phyloP scores from a whole-genome alignment of 306 rosid genomes.

The Pachyrhizus erosus region DNA sequence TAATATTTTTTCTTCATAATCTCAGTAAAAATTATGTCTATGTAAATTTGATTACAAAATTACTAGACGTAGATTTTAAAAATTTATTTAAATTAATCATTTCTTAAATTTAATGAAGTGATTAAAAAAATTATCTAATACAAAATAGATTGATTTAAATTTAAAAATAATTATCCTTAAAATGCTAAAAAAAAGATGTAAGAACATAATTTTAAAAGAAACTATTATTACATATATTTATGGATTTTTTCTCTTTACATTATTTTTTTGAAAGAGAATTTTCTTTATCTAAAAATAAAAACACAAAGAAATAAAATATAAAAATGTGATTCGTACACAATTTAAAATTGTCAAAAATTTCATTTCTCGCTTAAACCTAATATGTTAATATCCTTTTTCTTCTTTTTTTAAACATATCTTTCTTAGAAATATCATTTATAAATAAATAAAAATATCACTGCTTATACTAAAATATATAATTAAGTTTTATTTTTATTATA shows the following conservation, averaged over 20 bases:
- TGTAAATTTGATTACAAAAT: not conserved
- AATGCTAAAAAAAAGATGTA: not conserved
- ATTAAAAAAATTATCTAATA: not conserved
- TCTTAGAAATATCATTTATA: not conserved
- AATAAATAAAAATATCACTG: not conserved
- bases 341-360: not conserved
- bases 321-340: not conserved
- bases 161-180: not conserved
- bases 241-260: not conserved
- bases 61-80: not conserved
- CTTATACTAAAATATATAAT: not conserved
- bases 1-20: too few relatives aligned
- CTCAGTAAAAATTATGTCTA: not conserved
- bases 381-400: not conserved
- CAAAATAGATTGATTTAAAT: not conserved
- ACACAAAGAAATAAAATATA: not conserved
- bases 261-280: not conserved
- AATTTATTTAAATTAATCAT: not conserved
- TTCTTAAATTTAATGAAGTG: not conserved
- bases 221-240: not conserved
- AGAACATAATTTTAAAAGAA: not conserved
- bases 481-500: not conserved
- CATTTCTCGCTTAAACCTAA: not conserved
- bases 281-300: not conserved
- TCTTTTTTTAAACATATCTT: not conserved